These are phyloP conservation scores for Clarireedia paspali DNA, from an alignment of 2,329 filamentous ascomycete species.

Conservation along the genomic window DNA sequence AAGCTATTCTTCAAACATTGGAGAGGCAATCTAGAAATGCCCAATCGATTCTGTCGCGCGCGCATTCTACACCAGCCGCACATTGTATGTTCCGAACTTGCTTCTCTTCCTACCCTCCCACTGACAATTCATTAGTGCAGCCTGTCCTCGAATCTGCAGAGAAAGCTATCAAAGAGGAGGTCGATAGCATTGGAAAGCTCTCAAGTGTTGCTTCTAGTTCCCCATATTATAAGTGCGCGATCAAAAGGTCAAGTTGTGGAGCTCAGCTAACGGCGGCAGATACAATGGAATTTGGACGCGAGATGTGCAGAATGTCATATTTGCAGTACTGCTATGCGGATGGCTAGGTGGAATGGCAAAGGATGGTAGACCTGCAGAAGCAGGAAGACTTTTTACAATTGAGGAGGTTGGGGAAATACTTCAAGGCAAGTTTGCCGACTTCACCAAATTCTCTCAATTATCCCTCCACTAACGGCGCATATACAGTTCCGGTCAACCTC, in stretches of 20 bases:
- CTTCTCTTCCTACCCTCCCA: neutral
- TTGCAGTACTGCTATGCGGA: constrained; percentile 48
- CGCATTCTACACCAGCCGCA: constrained; percentile 74
- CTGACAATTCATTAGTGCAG: constrained; percentile 43
- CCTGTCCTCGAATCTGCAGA: constrained; percentile 63
- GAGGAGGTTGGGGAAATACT: constrained; percentile 79
- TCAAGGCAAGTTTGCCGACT: constrained; percentile 39
- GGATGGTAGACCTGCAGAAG: constrained; percentile 44
- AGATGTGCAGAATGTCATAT: constrained; percentile 71
- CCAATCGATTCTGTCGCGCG: constrained; percentile 76
- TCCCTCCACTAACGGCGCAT: constrained; percentile 9
- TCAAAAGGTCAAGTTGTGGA: neutral
- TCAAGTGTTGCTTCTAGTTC: constrained; percentile 69
- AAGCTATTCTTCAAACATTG: constrained; percentile 71
- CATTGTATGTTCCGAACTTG: constrained; percentile 41
- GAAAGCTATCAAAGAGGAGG: constrained; percentile 61
- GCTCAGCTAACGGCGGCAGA: constrained; percentile 31
- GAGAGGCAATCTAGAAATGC: constrained; percentile 77
- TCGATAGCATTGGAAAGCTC: constrained; percentile 63
- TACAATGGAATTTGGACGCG: constrained; percentile 83
- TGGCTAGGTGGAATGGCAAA: constrained; percentile 70
- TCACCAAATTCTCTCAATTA: neutral
- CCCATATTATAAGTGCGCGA: constrained; percentile 83
- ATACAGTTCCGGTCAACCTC: constrained; percentile 76
- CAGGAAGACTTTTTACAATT: constrained; percentile 70